Percentiles rank a stretch among this genome's conserved stretches.
Evolutionary conservation across 176 grass and related monocot genomes (phyloP).

Genomic region (Puccinellia tenuiflora): DNA sequence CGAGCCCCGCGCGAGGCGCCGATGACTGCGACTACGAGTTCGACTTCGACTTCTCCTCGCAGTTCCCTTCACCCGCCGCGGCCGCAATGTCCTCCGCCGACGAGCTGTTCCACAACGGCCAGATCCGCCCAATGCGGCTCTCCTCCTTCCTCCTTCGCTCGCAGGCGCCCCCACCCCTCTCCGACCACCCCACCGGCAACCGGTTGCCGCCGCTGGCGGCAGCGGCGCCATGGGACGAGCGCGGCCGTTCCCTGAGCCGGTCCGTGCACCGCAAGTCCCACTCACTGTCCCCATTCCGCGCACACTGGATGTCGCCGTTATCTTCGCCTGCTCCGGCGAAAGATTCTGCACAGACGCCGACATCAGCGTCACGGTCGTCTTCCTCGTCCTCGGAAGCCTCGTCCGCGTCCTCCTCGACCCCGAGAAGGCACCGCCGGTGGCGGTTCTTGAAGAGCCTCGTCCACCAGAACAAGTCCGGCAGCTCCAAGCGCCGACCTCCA

Average conservation of each 20-base stretch:
- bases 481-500: background rate
- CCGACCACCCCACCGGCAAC: background rate
- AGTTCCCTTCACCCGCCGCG: conserved; percentile 3
- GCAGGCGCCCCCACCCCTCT: conserved; percentile 28
- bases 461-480: conserved; percentile 54
- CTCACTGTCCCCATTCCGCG: conserved; percentile 60
- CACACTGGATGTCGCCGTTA: conserved; percentile 14
- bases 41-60: conserved; percentile 42
- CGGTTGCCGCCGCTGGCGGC: background rate
- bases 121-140: conserved; percentile 63
- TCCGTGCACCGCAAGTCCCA: conserved; percentile 45
- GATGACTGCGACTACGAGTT: background rate
- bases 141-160: conserved; percentile 34
- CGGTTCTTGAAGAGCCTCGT: conserved; percentile 66
- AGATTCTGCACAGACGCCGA: background rate
- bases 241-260: conserved; percentile 35
- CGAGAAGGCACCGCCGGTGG: conserved; percentile 46
- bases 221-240: background rate
- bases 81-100: conserved; percentile 74
- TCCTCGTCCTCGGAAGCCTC: conserved; percentile 41
- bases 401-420: conserved; percentile 37
- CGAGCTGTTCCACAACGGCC: conserved; percentile 84
- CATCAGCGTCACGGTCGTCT: conserved; percentile 25
- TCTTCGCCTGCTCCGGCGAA: background rate
- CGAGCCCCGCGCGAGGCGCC: conserved; percentile 51